Conservation (phyloP, 2,329 filamentous ascomycete genomes). For the Helotiales sp. region DNA sequence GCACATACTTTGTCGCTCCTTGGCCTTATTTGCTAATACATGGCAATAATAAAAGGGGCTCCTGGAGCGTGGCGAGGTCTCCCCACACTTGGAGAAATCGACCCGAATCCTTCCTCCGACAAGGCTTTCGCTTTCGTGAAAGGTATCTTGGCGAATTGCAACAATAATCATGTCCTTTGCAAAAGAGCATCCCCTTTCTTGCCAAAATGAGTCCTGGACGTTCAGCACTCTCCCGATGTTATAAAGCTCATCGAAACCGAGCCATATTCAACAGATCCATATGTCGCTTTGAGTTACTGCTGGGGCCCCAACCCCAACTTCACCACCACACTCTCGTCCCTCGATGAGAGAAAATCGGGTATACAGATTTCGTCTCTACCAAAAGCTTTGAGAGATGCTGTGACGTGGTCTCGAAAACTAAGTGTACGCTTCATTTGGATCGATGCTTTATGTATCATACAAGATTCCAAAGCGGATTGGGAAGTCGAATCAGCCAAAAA, state of each 20-base stretch:
- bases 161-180: not conserved
- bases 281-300: not conserved
- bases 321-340: not conserved
- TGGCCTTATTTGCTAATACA: no score
- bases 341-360: not conserved
- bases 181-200: not conserved
- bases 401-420: not conserved
- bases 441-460: constrained; percentile 10
- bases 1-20: no score
- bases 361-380: not conserved
- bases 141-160: not conserved
- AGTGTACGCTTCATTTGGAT: constrained; percentile 10
- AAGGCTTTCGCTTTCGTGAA: not conserved
- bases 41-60: not conserved
- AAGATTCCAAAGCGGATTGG: constrained; percentile 10
- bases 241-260: not conserved
- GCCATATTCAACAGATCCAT: not conserved
- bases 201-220: not conserved
- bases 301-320: not conserved
- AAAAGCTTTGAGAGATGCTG: not conserved
- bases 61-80: not conserved
- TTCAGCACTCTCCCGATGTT: not conserved
- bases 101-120: not conserved
- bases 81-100: not conserved
- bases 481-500: not conserved